Percentiles rank a stretch among this genome's conserved stretches.
phyloP scores from a whole-genome alignment of 1,139 yeast genomes.

The Protomyces gravidus region DNA sequence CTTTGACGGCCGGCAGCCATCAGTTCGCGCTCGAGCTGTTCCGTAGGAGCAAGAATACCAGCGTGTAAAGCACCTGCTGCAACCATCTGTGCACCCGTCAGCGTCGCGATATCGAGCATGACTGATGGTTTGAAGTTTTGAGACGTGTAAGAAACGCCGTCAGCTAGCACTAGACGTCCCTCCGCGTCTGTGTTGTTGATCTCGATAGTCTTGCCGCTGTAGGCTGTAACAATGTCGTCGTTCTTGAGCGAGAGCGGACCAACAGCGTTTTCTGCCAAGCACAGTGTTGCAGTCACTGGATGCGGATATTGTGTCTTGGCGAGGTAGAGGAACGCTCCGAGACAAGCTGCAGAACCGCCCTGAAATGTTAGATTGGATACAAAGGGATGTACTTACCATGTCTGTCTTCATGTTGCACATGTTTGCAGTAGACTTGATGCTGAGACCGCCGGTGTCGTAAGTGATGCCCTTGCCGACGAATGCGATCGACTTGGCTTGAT shows the following conservation, averaged over 20 bases:
- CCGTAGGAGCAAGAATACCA: constrained; percentile 6
- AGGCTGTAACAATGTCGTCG: constrained; percentile 15
- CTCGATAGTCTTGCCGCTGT: constrained; percentile 29
- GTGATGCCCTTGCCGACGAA: constrained; percentile 30
- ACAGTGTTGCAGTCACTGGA: constrained; percentile 13
- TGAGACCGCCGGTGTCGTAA: constrained; percentile 29
- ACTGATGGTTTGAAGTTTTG: constrained; percentile 14
- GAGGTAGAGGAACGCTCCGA: constrained; percentile 16
- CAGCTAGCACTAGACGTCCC: constrained; percentile 30
- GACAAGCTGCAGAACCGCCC: constrained; percentile 30
- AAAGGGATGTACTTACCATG: background rate
- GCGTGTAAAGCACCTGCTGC: constrained; percentile 16
- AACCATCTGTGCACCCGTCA: constrained; percentile 29
- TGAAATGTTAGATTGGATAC: constrained; percentile 1
- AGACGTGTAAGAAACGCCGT: constrained; percentile 23
- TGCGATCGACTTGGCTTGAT: constrained; percentile 14
- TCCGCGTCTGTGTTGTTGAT: constrained; percentile 30
- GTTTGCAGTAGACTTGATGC: constrained; percentile 21
- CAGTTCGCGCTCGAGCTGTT: background rate
- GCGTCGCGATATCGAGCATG: constrained; percentile 27
- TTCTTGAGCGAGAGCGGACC: constrained; percentile 23
- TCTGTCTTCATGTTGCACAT: constrained; percentile 28
- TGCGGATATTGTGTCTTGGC: constrained; percentile 13
- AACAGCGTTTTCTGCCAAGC: constrained; percentile 28
- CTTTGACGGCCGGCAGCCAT: constrained; percentile 8